These are phyloP conservation scores for Chloranthus sessilifolius DNA, from an alignment of 164 flowering plant genomes.

Conservation along the genomic window DNA sequence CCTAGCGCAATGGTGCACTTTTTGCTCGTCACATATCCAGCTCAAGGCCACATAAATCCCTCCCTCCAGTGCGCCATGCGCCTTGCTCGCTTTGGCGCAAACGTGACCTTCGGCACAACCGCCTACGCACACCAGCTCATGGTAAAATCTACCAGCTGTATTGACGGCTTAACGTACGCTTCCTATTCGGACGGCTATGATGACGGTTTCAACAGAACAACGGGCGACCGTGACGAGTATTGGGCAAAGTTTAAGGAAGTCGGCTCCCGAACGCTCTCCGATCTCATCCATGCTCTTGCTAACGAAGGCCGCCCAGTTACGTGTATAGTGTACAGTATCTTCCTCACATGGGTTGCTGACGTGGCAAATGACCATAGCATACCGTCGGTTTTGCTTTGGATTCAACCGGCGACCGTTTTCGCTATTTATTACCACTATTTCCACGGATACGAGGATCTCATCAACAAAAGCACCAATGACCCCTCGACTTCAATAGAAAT, in stretches of 20 bases:
- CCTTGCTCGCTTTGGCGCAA: conserved; percentile 25
- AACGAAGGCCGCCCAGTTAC: conserved; percentile 18
- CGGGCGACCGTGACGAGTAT: background rate
- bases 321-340: conserved; percentile 33
- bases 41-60: conserved; percentile 51
- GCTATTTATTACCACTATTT: conserved; percentile 18
- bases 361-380: conserved; percentile 29
- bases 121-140: conserved; percentile 23
- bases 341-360: conserved; percentile 42
- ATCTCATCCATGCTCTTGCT: background rate
- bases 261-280: conserved; percentile 14
- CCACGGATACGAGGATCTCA: conserved; percentile 19
- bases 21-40: conserved; percentile 33
- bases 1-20: no score
- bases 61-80: conserved; percentile 39
- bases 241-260: background rate
- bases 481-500: conserved; percentile 17
- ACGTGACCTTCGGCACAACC: conserved; percentile 37
- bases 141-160: background rate
- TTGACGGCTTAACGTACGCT: conserved; percentile 1
- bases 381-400: conserved; percentile 34
- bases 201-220: background rate
- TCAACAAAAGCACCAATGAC: background rate
- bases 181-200: conserved; percentile 7
- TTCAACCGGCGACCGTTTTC: conserved; percentile 32